Base-by-base conservation (phyloP, 2,329 filamentous ascomycete species). In the Mycosphaerella arachidis region DNA sequence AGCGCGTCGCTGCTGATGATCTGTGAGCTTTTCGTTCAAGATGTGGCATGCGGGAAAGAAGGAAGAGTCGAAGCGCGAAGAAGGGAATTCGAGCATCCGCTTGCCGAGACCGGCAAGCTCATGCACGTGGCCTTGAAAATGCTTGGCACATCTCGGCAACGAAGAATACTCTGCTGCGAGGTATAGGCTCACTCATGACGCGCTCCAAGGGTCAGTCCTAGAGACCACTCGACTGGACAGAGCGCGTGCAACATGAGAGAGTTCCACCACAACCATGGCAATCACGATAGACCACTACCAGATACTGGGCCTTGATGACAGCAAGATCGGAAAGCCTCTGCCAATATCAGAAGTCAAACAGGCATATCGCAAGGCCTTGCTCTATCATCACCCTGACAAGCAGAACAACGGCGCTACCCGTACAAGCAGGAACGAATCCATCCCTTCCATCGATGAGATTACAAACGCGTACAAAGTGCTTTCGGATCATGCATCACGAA, bases 371-470 rank as follows among this genome's bases (percentile, higher is more conserved):
- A 78, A 75, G 52, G 81, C 84, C 6, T 75, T 87, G 27, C 76
- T 87, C 5, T 71, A 72, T 29, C 77, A 85, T 65, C 85, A 87
- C 68, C 85, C 85, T 0, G 84, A 87, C 72, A 86, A 85, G 70
- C 60, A 30, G 33, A 48, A 48, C 33, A 35, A 29, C 40, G 7
- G 55, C 30, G 3, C 48, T 20, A 33, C 53, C 24, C 29, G 27
- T 24, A 12, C 48, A 20, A 30, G n/a, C 48, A 50, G 9, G 12
- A 37, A 24, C 24, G 76, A 71, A 58, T 16, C 48, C 20, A 43
- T 35, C 6, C 57, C 67, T 7, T 81, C 81, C 10, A 75, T 87
- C 52, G 85, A 87, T 68, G 76, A 84, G 51, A 84, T 87, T 30
- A 82, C 81, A 18, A 71, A 78, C n/a, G 85, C 85, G 4, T 86